Percentiles rank a stretch among this genome's conserved stretches.
Evolutionary conservation across 169 alveolate genomes (phyloP).

Genomic region (Toxoplasma gondii): DNA sequence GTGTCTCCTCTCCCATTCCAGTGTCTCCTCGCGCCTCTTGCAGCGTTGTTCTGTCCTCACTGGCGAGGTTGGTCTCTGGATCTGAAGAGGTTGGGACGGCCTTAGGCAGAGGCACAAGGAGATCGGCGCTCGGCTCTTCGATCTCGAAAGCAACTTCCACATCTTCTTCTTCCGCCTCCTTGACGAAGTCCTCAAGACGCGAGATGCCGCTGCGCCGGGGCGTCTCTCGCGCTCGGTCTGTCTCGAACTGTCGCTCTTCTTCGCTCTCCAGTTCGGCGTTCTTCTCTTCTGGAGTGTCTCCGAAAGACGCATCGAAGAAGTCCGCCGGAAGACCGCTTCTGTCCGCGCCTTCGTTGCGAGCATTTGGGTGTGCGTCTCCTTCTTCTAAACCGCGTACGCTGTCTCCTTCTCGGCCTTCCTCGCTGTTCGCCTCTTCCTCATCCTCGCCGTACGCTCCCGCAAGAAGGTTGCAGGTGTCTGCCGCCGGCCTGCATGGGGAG

Average conservation of each 20-base stretch:
- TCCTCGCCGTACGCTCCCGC: constrained; percentile 2
- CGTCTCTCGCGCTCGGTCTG: not conserved
- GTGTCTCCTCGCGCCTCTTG: not conserved
- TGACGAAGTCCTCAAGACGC: not conserved
- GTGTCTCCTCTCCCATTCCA: not conserved
- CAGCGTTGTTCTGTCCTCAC: not conserved
- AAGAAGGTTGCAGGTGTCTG: not conserved
- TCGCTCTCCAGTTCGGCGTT: not conserved
- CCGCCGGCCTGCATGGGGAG: not conserved
- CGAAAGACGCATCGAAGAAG: not conserved
- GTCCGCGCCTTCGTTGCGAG: not conserved
- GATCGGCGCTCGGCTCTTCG: constrained; percentile 16
- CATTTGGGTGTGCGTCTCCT: not conserved
- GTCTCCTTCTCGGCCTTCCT: not conserved
- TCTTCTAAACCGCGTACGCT: not conserved
- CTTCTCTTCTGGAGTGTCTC: not conserved
- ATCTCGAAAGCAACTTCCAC: constrained; percentile 8
- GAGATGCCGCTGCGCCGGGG: not conserved
- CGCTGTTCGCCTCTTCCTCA: not conserved
- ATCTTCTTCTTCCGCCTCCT: not conserved
- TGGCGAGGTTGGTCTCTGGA: not conserved
- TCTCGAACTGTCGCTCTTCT: not conserved
- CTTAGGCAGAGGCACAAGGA: not conserved
- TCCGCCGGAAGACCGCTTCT: constrained; percentile 30
- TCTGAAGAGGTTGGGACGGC: not conserved